Conservation (phyloP, 1,139 yeast genomes). For the Candida smagusa region DNA sequence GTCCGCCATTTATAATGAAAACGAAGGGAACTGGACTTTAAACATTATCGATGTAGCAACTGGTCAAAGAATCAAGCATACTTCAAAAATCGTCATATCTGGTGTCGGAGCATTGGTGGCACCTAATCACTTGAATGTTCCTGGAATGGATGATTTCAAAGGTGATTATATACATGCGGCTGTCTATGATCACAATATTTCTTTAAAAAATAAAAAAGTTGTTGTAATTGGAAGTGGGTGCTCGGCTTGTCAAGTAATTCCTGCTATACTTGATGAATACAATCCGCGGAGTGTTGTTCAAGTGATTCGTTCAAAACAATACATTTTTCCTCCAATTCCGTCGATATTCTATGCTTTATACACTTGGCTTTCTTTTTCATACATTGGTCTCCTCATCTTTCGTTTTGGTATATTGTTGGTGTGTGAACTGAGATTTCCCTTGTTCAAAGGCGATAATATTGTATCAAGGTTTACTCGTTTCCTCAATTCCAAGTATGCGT, state of each 20-base stretch:
- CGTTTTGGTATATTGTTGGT: constrained; percentile 26
- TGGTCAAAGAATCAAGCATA: constrained; percentile 25
- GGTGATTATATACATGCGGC: constrained; percentile 50
- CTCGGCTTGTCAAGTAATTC: constrained; percentile 22
- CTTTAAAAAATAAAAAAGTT: constrained; percentile 24
- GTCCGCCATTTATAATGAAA: constrained; percentile 29
- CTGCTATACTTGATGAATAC: constrained; percentile 26
- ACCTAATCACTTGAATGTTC: constrained; percentile 27
- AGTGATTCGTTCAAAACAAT: constrained; percentile 36
- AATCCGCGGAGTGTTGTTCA: constrained; percentile 31
- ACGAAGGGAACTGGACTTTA: constrained; percentile 35
- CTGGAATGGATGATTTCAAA: constrained; percentile 40
- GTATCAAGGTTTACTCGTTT: constrained; percentile 19
- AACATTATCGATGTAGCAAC: constrained; percentile 30
- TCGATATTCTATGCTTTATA: constrained; percentile 19
- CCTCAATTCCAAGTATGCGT: constrained; percentile 18
- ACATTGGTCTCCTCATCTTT: constrained; percentile 25
- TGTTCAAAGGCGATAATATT: constrained; percentile 16
- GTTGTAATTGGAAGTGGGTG: constrained; percentile 25
- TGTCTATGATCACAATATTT: constrained; percentile 42
- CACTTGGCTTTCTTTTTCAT: constrained; percentile 21
- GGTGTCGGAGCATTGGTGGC: constrained; percentile 41
- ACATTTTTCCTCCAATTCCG: constrained; percentile 41
- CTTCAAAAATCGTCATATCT: constrained; percentile 28
- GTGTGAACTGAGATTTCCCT: constrained; percentile 36